These are phyloP conservation scores for Apophysomyces elegans DNA, from an alignment of 371 early-diverging fungal genomes.

Conservation along the genomic window DNA sequence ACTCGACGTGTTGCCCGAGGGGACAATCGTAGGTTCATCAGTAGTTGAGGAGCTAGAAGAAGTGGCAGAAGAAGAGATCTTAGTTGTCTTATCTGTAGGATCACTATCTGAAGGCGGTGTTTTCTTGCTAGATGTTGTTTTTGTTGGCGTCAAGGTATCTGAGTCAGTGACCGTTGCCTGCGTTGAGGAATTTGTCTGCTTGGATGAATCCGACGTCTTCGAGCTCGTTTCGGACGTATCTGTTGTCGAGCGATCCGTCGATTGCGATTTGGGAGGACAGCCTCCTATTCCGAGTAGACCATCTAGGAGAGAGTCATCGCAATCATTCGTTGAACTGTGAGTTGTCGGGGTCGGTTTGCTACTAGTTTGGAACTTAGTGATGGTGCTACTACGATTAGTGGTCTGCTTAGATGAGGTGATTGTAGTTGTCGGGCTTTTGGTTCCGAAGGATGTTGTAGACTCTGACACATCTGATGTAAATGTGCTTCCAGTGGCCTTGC, in stretches of 20 bases:
- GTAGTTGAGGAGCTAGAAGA: not conserved
- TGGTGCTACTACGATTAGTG: not conserved
- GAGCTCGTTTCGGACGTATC: slow-evolving; percentile 6
- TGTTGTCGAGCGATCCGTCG: slow-evolving; percentile 1
- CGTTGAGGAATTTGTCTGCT: not conserved
- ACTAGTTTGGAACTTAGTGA: not conserved
- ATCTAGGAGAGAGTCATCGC: not conserved
- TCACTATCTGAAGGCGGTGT: too few species aligned
- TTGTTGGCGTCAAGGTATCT: too few species aligned
- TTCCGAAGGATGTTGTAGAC: too few species aligned
- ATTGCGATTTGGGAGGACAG: slow-evolving; percentile 11
- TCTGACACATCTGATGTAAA: too few species aligned
- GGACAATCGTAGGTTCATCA: not conserved
- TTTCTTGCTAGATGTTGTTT: too few species aligned
- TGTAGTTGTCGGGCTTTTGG: too few species aligned
- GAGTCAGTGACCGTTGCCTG: not conserved
- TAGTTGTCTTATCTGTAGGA: not conserved
- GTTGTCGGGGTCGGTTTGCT: not conserved
- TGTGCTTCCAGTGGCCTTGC: too few species aligned
- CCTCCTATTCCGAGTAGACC: not conserved
- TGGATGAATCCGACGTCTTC: not conserved
- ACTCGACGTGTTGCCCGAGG: too few species aligned
- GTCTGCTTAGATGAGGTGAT: too few species aligned
- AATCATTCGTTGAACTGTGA: not conserved
- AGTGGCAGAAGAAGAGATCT: not conserved